phyloP scores from a whole-genome alignment of 768 basidiomycete genomes.

The Dioszegia crocea region DNA sequence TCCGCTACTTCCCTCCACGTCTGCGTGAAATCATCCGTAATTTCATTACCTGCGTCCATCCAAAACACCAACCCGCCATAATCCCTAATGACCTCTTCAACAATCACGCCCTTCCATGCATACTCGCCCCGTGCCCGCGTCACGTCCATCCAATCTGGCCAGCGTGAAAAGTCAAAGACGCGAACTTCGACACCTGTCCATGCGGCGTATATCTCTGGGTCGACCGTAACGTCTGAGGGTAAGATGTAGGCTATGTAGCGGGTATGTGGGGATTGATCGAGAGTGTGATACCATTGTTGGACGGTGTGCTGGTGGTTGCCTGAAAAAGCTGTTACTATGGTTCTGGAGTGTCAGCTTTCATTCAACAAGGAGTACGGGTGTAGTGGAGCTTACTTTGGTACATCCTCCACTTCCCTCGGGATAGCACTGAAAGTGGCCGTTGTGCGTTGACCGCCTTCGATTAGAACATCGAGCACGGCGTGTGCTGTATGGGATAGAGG shows the following conservation, averaged over 20 bases:
- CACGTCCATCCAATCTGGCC: constrained; percentile 10
- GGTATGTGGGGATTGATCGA: constrained; percentile 5
- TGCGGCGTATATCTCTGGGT: constrained; percentile 1
- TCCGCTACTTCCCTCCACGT: constrained; percentile 5
- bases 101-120: constrained; percentile 9
- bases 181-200: constrained; percentile 9
- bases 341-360: neutral
- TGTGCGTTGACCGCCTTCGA: neutral
- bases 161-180: constrained; percentile 6
- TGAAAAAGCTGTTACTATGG: constrained; percentile 9
- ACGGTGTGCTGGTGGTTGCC: constrained; percentile 9
- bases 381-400: constrained; percentile 6
- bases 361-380: neutral
- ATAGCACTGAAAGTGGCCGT: neutral
- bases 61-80: constrained; percentile 13
- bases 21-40: constrained; percentile 1
- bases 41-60: constrained; percentile 10
- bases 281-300: constrained; percentile 4
- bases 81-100: constrained; percentile 12
- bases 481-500: neutral
- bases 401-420: constrained; percentile 3
- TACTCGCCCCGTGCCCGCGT: constrained; percentile 2
- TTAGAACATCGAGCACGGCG: neutral
- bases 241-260: constrained; percentile 10
- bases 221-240: constrained; percentile 6